Evolutionary conservation across 176 grass and related monocot genomes (phyloP), one percentile per base, ranked within the genome.

Genomic region (Avena sativa): DNA sequence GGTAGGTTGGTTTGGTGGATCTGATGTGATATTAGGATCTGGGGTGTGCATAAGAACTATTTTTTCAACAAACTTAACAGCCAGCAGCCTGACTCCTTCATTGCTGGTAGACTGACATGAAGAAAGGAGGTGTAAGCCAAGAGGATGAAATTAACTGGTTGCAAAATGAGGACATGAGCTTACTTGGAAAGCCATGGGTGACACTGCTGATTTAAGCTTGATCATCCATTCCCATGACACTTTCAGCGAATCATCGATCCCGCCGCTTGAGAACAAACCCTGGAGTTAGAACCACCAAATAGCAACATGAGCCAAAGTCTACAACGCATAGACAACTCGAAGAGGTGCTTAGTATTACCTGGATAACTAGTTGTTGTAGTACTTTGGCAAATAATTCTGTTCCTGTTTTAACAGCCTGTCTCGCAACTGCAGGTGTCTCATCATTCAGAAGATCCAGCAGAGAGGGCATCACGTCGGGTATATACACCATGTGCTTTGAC

Each of bases 361-460:
- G 90, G 71, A 98, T 84, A 76, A 86, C 90, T 73, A 98, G 82
- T 20, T 95, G 88, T 75, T 91, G 79, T 58, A 95, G 74, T 50
- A 98, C 84, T 82, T 83, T 88, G 61, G 74, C 79, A 84, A 94
- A 98, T 67, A 98, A 89, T 66, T 38, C 34, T 48, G 86, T 95
- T 85, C 92, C 93, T 76, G 93, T 95, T 88, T 84, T 92, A 82
- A 98, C 48, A 84, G 96, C 93, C 91, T 98, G 96, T 47, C 96
- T 89, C 57, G 74, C 78, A 2, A 98, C 92, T 36, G 93, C 93
- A 74, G 96, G 92, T 9, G 86, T 89, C 46, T 90, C 93, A 40
- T 98, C 96, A 4, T 89, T 87, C 67, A 98, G 58, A 91, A 98
- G 92, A 17, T 74, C 61, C 70, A 98, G 74, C 38, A 98, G 56